phyloP scores from a whole-genome alignment of 805 yeast genomes.

The Kuraishia hungarica region DNA sequence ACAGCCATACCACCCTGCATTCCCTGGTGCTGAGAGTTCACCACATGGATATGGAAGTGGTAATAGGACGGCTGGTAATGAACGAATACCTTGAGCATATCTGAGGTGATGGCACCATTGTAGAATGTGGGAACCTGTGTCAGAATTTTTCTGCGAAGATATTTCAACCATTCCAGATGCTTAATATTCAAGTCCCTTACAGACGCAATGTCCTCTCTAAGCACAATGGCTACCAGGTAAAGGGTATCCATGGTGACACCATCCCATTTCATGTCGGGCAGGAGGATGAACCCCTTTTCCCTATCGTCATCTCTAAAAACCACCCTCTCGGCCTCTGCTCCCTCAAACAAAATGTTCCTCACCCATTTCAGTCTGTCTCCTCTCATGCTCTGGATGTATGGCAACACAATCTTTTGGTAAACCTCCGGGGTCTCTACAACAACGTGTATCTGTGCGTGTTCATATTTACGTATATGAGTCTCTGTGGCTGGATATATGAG shows the following conservation, averaged over 20 bases:
- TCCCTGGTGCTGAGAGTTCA: slow-evolving; percentile 62
- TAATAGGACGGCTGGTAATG: slow-evolving; percentile 97
- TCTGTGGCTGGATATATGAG: slow-evolving; percentile 86
- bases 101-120: slow-evolving; percentile 30
- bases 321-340: slow-evolving; percentile 80
- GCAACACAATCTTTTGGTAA: slow-evolving; percentile 54
- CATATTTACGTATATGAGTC: slow-evolving; percentile 71
- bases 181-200: slow-evolving; percentile 59
- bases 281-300: slow-evolving; percentile 53
- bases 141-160: slow-evolving; percentile 35
- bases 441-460: slow-evolving; percentile 49
- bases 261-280: slow-evolving; percentile 98
- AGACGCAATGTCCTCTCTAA: slow-evolving; percentile 58
- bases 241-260: slow-evolving; percentile 57
- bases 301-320: slow-evolving; percentile 53
- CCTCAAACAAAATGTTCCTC: slow-evolving; percentile 67
- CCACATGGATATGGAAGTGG: slow-evolving; percentile 90
- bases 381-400: slow-evolving; percentile 68
- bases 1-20: slow-evolving; percentile 56
- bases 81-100: slow-evolving; percentile 66
- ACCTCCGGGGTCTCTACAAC: slow-evolving; percentile 76
- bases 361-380: slow-evolving; percentile 89
- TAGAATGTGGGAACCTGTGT: slow-evolving; percentile 39
- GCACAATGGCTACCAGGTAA: slow-evolving; percentile 72
- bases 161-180: slow-evolving; percentile 52